Evolutionary conservation across 31 red algal species (phyloP).

Genomic region (Pterothamnion heteromorphum): DNA sequence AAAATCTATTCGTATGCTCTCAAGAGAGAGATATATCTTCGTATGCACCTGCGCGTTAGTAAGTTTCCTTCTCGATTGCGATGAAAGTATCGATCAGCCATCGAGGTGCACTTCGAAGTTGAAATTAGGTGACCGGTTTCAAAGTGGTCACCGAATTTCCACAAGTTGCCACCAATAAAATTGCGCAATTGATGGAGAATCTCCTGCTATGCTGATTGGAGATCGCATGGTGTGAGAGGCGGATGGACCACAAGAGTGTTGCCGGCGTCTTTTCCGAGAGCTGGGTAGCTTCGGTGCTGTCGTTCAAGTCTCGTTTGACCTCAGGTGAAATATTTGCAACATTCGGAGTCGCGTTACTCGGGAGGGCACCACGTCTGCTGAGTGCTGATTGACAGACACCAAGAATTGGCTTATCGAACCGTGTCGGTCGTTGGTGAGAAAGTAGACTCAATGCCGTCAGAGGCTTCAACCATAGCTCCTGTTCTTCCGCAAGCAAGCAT

Average conservation of each 20-base stretch:
- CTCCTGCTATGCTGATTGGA: background rate
- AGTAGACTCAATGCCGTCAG: background rate
- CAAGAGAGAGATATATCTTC: no score
- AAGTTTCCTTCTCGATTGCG: slow-evolving; percentile 16
- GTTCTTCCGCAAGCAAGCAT: background rate
- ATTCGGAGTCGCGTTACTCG: background rate
- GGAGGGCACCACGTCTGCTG: background rate
- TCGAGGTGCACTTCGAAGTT: background rate
- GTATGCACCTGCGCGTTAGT: slow-evolving; percentile 24
- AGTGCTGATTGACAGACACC: background rate
- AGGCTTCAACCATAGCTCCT: background rate
- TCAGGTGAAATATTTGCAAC: background rate
- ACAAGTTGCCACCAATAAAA: background rate
- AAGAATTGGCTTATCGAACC: background rate
- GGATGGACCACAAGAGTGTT: background rate
- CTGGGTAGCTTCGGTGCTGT: background rate
- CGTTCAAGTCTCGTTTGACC: background rate
- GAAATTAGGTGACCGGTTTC: background rate
- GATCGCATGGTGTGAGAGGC: background rate
- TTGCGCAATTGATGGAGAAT: background rate
- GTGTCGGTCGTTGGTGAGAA: background rate
- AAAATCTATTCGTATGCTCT: no score
- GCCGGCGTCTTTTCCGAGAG: slow-evolving; percentile 29
- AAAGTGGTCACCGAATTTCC: no score
- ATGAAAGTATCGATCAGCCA: slow-evolving; percentile 53